phyloP scores from a whole-genome alignment of 163 green algal species.

The Chlamydomonas reinhardtii region DNA sequence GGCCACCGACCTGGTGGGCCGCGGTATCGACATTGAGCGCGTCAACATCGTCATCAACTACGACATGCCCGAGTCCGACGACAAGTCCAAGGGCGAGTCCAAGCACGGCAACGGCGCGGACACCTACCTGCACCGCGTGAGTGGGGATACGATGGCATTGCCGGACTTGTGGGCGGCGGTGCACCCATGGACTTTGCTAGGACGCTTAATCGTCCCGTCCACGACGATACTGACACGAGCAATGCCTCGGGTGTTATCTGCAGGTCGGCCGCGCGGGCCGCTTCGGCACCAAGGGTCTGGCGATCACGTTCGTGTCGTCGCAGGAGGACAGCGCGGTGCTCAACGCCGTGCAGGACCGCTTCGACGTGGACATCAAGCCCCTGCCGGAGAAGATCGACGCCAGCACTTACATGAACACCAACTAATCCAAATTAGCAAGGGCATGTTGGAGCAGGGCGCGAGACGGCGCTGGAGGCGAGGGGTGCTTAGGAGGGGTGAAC shows the following conservation, averaged over 20 bases:
- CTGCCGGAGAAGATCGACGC: slow-evolving; percentile 96
- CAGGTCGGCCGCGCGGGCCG: slow-evolving; percentile 95
- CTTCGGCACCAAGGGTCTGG: slow-evolving; percentile 99
- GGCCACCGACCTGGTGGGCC: slow-evolving; percentile 97
- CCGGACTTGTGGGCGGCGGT: too few species aligned
- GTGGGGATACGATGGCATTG: too few species aligned
- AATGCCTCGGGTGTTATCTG: not conserved
- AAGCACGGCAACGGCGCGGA: slow-evolving; percentile 95
- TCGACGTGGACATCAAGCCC: slow-evolving; percentile 99
- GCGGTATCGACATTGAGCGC: slow-evolving; percentile 99
- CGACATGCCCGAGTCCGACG: slow-evolving; percentile 98
- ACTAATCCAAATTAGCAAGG: slow-evolving; percentile 18
- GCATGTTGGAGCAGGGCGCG: too few species aligned
- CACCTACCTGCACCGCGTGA: slow-evolving; percentile 97
- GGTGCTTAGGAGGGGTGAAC: too few species aligned
- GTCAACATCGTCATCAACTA: slow-evolving; percentile 99
- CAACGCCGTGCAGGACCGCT: slow-evolving; percentile 96
- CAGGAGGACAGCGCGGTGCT: slow-evolving; percentile 92
- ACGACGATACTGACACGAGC: too few species aligned
- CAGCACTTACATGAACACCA: slow-evolving; percentile 70
- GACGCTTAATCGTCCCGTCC: too few species aligned
- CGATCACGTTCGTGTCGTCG: slow-evolving; percentile 98
- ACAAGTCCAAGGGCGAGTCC: slow-evolving; percentile 55
- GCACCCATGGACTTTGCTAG: too few species aligned
- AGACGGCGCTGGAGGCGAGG: too few species aligned